Conservation (phyloP, 805 yeast species). For the fission yeast (Schizosaccharomyces pombe) region DNA sequence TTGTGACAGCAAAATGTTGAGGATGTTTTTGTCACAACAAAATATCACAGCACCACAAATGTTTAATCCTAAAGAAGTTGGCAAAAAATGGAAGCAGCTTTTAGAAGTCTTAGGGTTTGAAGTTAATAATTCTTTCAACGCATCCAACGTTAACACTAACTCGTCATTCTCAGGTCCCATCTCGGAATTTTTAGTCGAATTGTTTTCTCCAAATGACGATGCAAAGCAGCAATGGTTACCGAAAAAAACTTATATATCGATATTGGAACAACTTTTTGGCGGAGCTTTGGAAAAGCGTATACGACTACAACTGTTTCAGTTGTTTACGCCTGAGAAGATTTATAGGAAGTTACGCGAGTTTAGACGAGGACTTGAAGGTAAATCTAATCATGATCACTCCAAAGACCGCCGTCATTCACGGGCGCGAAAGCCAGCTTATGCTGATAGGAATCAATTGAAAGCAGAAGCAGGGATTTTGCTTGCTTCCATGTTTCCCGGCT, state of each 20-base stretch:
- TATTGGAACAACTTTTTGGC: neutral
- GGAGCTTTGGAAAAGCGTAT: neutral
- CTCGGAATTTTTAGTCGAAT: neutral
- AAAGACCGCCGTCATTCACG: neutral
- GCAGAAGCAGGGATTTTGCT: conserved; percentile 4
- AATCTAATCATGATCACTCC: neutral
- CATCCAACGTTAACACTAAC: neutral
- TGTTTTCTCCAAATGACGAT: neutral
- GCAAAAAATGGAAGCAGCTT: neutral
- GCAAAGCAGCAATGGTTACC: neutral
- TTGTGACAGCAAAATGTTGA: conserved; percentile 46
- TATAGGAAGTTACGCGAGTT: neutral
- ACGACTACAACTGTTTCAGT: neutral
- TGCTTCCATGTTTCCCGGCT: conserved; percentile 3
- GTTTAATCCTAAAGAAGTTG: neutral
- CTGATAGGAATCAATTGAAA: neutral
- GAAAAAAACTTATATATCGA: neutral
- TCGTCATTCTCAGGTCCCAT: neutral
- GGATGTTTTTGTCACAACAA: conserved; percentile 40
- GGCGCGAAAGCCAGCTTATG: conserved; percentile 1
- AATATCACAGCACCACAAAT: neutral
- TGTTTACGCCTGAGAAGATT: neutral
- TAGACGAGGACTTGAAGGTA: neutral
- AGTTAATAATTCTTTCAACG: neutral
- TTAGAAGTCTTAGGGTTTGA: neutral